phyloP scores from a whole-genome alignment of 441 rosid species.

The Adansonia grandidieri region DNA sequence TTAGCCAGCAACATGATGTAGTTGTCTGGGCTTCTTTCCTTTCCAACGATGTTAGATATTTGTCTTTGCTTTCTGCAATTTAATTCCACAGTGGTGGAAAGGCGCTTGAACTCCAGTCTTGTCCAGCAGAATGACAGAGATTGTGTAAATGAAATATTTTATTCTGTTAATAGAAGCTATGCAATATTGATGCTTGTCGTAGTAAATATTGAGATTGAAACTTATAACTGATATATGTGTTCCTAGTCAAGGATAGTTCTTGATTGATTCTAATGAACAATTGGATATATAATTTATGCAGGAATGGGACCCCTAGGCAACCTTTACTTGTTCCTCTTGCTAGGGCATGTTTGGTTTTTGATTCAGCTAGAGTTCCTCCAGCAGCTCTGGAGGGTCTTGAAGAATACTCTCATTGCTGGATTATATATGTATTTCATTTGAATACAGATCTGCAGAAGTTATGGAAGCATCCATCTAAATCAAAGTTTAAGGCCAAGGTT shows the following conservation, averaged over 20 bases:
- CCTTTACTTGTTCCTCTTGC: constrained; percentile 85
- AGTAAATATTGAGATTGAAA: not conserved
- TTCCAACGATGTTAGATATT: not conserved
- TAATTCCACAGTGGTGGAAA: not conserved
- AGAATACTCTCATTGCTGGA: constrained; percentile 94
- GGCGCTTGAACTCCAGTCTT: not conserved
- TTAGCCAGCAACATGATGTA: not conserved
- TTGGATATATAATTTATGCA: constrained; percentile 32
- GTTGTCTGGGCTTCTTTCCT: not conserved
- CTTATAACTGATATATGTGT: not conserved
- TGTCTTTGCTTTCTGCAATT: not conserved
- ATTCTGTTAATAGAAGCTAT: not conserved
- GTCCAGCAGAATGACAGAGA: not conserved
- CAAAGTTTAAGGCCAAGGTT: constrained; percentile 94
- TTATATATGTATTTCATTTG: constrained; percentile 86
- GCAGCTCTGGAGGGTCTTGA: constrained; percentile 89
- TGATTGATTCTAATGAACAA: constrained; percentile 1
- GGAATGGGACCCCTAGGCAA: constrained; percentile 94
- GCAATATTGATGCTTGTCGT: not conserved
- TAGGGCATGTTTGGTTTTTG: constrained; percentile 71
- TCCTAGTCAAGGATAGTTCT: constrained; percentile 1
- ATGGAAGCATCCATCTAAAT: constrained; percentile 85
- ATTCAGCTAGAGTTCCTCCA: constrained; percentile 74
- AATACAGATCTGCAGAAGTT: constrained; percentile 88
- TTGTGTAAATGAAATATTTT: not conserved